Percentiles rank a stretch among this genome's conserved stretches.
phyloP scores from a whole-genome alignment of 2,329 filamentous ascomycete species.

The Aspergillus terreus region DNA sequence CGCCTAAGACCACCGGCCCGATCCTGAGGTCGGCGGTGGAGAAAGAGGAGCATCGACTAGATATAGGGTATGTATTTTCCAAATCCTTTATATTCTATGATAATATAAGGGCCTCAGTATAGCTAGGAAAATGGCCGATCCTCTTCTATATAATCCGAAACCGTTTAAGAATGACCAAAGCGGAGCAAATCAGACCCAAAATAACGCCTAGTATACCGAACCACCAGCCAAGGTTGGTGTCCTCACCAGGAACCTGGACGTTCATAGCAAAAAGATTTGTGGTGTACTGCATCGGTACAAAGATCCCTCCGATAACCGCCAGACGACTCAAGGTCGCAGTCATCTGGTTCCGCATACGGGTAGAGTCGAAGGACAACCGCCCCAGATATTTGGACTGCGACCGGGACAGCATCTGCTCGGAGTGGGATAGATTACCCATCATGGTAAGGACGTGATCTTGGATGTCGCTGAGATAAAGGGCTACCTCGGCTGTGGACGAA shows the following conservation, averaged over 20 bases:
- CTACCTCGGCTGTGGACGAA: constrained; percentile 87
- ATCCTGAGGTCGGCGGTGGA: not conserved
- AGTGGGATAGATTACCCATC: constrained; percentile 89
- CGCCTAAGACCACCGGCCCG: not conserved
- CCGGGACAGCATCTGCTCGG: constrained; percentile 90
- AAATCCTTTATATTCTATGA: not conserved
- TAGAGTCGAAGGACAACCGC: constrained; percentile 83
- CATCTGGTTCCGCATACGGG: constrained; percentile 76
- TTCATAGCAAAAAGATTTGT: constrained; percentile 54
- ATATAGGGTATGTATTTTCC: no score
- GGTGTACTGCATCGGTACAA: constrained; percentile 87
- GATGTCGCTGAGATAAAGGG: constrained; percentile 89
- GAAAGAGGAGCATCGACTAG: no score
- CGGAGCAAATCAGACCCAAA: constrained; percentile 23
- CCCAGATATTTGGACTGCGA: constrained; percentile 91
- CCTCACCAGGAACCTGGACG: constrained; percentile 36
- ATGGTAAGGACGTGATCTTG: constrained; percentile 97
- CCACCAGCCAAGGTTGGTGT: constrained; percentile 34
- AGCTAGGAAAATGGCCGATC: not conserved
- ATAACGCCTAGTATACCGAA: constrained; percentile 40
- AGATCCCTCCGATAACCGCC: constrained; percentile 80
- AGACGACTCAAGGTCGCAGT: constrained; percentile 87
- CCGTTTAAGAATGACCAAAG: constrained; percentile 29
- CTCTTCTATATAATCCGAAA: constrained; percentile 12
- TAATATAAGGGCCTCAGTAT: not conserved